Evolutionary conservation across 2,329 filamentous ascomycete species (phyloP).

Genomic region (Aspergillus calidoustus): DNA sequence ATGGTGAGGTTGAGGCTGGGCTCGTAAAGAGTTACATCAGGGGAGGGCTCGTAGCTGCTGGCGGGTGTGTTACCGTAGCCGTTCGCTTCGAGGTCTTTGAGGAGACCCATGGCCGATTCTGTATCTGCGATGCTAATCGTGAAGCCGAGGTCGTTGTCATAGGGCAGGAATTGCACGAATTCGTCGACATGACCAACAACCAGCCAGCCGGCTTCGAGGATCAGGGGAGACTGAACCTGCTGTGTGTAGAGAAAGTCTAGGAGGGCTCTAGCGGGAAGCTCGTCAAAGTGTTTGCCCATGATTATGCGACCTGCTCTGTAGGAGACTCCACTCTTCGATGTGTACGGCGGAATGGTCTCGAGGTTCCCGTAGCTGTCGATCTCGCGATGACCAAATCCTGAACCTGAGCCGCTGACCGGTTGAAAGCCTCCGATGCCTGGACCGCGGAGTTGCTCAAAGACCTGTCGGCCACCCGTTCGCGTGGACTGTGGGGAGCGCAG

Average conservation of each 20-base stretch:
- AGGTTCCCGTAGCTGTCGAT: conserved; percentile 41
- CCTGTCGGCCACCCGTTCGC: conserved; percentile 34
- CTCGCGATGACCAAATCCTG: conserved; percentile 19
- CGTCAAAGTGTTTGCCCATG: conserved; percentile 21
- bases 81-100: conserved; percentile 23
- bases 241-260: conserved; percentile 39
- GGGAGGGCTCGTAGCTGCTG: background rate
- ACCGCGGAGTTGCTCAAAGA: conserved; percentile 39
- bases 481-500: conserved; percentile 33
- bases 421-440: conserved; percentile 38
- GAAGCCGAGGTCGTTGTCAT: conserved; percentile 25
- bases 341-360: conserved; percentile 45
- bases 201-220: conserved; percentile 41
- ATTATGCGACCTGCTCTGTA: conserved; percentile 32
- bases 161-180: conserved; percentile 40
- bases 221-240: conserved; percentile 40
- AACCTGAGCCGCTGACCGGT: conserved; percentile 10
- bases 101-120: conserved; percentile 28
- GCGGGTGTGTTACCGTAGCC: conserved; percentile 30
- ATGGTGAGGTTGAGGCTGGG: background rate
- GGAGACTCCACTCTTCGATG: background rate
- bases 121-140: conserved; percentile 31
- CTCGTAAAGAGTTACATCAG: background rate
- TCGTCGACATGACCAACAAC: conserved; percentile 41
- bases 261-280: conserved; percentile 25